A percentile compares a stretch with the other conserved stretches of the same genome.
These are phyloP conservation scores for Neonectria punicea DNA, from an alignment of 2,329 filamentous ascomycete genomes.

Conservation along the genomic window DNA sequence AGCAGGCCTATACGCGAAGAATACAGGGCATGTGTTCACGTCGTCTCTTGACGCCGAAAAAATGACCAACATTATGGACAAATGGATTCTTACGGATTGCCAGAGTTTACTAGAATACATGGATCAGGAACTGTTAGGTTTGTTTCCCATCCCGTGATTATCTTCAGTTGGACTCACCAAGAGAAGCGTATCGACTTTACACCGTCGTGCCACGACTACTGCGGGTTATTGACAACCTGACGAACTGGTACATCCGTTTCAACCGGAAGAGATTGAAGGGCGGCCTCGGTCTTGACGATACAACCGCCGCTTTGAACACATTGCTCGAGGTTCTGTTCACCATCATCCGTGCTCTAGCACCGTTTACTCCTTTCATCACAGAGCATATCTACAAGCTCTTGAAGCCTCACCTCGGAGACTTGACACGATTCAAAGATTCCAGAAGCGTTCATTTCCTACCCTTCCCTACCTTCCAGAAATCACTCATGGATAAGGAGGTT, in stretches of 20 bases:
- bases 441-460: slow-evolving; percentile 87
- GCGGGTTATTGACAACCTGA: slow-evolving; percentile 83
- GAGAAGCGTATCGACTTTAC: slow-evolving; percentile 74
- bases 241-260: slow-evolving; percentile 94
- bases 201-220: slow-evolving; percentile 85
- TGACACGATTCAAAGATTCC: slow-evolving; percentile 68
- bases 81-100: slow-evolving; percentile 87
- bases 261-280: slow-evolving; percentile 88
- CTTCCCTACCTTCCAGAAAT: slow-evolving; percentile 79
- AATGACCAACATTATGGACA: slow-evolving; percentile 75
- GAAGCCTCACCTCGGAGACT: slow-evolving; percentile 79
- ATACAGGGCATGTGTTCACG: slow-evolving; percentile 32
- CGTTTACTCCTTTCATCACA: slow-evolving; percentile 90
- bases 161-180: not conserved
- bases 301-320: slow-evolving; percentile 84
- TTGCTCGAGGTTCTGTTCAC: slow-evolving; percentile 91
- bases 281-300: slow-evolving; percentile 73
- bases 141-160: slow-evolving; percentile 44
- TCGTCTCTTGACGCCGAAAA: slow-evolving; percentile 25
- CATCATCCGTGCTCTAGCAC: slow-evolving; percentile 81
- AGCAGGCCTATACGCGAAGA: slow-evolving; percentile 36
- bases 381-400: slow-evolving; percentile 66
- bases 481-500: slow-evolving; percentile 62
- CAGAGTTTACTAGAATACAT: slow-evolving; percentile 85
- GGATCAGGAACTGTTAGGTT: slow-evolving; percentile 83